These are phyloP conservation scores for Orbilia blumenaviensis DNA, from an alignment of 2,329 filamentous ascomycete species.

Conservation along the genomic window DNA sequence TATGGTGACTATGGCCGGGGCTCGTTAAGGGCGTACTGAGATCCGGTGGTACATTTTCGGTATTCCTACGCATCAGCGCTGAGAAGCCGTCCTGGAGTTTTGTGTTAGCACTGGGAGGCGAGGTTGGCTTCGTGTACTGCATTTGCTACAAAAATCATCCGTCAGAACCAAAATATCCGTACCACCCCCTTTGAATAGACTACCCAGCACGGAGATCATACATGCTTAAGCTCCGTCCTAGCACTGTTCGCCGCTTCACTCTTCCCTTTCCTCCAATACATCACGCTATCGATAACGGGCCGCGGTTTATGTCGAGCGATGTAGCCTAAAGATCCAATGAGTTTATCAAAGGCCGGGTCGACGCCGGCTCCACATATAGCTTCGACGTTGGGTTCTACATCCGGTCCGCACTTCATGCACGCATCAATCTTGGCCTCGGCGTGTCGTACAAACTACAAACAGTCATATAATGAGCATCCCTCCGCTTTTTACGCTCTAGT, in stretches of 20 bases:
- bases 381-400: conserved; percentile 85
- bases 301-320: conserved; percentile 95
- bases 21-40: conserved; percentile 21
- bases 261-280: conserved; percentile 97
- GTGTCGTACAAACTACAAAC: conserved; percentile 80
- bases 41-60: conserved; percentile 31
- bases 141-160: conserved; percentile 27
- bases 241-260: conserved; percentile 84
- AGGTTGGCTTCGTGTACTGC: conserved; percentile 42
- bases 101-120: conserved; percentile 44
- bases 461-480: conserved; percentile 26
- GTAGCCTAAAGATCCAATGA: conserved; percentile 87
- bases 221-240: conserved; percentile 60
- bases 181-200: neutral
- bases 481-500: neutral
- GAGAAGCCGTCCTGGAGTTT: conserved; percentile 48
- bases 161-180: neutral
- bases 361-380: conserved; percentile 88
- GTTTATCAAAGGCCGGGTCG: conserved; percentile 89
- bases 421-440: conserved; percentile 96
- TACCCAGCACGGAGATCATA: conserved; percentile 6
- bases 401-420: conserved; percentile 76
- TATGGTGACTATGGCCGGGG: conserved; percentile 38
- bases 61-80: conserved; percentile 48
- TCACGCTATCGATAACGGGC: conserved; percentile 93